Base-by-base conservation (phyloP, 495 filamentous ascomycete genomes). In the Ramalina peruviana region DNA sequence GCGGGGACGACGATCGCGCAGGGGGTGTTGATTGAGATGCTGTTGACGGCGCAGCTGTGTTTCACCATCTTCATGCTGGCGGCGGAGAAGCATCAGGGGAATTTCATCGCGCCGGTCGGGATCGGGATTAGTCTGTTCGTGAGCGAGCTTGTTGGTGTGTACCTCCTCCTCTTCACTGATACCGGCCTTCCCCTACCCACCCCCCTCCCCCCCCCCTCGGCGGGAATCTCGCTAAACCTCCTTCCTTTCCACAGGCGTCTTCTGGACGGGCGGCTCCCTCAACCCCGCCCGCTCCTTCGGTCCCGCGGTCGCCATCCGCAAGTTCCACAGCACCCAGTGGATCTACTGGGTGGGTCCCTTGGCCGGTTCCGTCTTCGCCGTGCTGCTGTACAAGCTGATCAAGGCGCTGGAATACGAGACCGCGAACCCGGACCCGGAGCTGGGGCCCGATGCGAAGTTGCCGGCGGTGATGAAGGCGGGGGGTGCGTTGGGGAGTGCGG, bases 341-440 rank as follows among this genome's bases (percentile, higher is more conserved):
- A 72, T 74, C 51, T 74, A 79, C 56, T 79, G 74, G 74, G 69
- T 86, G 21, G 85, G 85, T 1, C 83, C 84, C 1, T 54, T 74
- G 5, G 63, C 83, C 5, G 84, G 85, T 0, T 69, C 78, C 0
- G 58, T 88, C 3, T 63, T 88, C 3, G 85, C 86, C 0, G 77
- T 70, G 0, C 75, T 69, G 5, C 80, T 90, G 58, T 89, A 83
- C 56, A 69, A 69, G 27, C 60, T 86, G 40, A 71, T 88, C 50
- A 79, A 83, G 55, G 56, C 26, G 45, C 45, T 48, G 13, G 76
- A 83, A 54, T 93, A 85, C 62, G 76, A 88, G 65, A 81, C 78
- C 12, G 82, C 79, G 48, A 94, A 93, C 54, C 83, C 83, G 4
- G 83, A 78, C 4, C 81, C 84, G 60, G 85, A 88, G 44, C 20